Evolutionary conservation across 1,139 yeast species (phyloP), one percentile per base, ranked within the genome.

Genomic region (Geotrichum candidum): DNA sequence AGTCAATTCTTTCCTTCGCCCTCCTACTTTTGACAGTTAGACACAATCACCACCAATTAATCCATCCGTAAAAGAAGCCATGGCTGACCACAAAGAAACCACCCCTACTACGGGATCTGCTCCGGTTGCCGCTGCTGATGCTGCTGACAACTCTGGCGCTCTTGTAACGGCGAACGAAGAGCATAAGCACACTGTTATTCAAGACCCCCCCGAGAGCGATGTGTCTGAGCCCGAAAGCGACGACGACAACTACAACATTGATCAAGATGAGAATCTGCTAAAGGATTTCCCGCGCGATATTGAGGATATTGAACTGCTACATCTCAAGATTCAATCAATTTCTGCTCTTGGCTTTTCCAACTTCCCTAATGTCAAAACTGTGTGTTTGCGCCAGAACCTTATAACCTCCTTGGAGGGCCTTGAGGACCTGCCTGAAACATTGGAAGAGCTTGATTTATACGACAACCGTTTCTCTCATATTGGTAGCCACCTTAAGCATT

Each of bases 391-490:
- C 69, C 97, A 92, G 71, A 95, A 95, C 73, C 77, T 90, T 65
- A 78, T 95, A 54, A 85, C 89, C 45, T 83, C 88, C 23, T 80
- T 92, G 57, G 83, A 85, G 56, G 95, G 85, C 15, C 78, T 91
- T 15, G 90, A 86, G 65, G 83, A 80, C 1, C 72, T 92, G 25
- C 81, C 82, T 33, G 84, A 80, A 0, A 78, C 79, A 0, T 69
- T 94, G 68, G 89, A 84, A 67, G 96, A 91, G 67, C 77, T 95
- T 66, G 99, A 94, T 73, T 79, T 92, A 48, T 95, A 95, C 72
- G 99, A 95, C 74, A 95, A 95, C 75, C 78, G 96, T 68, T 88
- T 95, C 67, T 85, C 87, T 65, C 97, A 92, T 71, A 90, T 94
- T 60, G 48, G 48, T 7, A 80, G 83, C 63, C 85, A 83, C 67